Conservation (phyloP, 768 basidiomycete genomes). For the Fibroporia radiculosa region DNA sequence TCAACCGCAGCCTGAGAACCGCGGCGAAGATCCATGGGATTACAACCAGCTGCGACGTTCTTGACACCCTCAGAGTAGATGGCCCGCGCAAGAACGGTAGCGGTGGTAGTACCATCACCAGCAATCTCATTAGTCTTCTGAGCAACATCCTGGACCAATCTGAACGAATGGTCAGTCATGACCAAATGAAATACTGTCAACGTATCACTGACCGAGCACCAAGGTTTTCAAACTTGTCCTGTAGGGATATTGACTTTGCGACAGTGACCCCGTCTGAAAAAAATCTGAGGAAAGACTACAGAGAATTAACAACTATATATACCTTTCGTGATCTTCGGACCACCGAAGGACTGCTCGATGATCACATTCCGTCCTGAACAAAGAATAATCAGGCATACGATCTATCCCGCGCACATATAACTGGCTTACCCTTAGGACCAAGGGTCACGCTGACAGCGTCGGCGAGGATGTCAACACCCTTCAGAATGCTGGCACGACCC, state of each 20-base stretch:
- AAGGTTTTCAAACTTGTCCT: slow-evolving; percentile 99
- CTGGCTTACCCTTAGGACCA: slow-evolving; percentile 78
- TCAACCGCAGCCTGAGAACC: slow-evolving; percentile 94
- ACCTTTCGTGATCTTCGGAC: slow-evolving; percentile 96
- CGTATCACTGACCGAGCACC: slow-evolving; percentile 72
- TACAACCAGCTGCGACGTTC: slow-evolving; percentile 98
- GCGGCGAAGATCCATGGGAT: slow-evolving; percentile 99
- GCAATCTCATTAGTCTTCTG: slow-evolving; percentile 96
- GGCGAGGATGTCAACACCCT: slow-evolving; percentile 94
- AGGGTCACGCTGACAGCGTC: slow-evolving; percentile 96
- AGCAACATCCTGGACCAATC: slow-evolving; percentile 92
- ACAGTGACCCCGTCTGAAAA: slow-evolving; percentile 89
- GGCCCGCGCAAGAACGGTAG: slow-evolving; percentile 92
- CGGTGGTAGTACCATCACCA: slow-evolving; percentile 97
- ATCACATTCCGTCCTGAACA: slow-evolving; percentile 87
- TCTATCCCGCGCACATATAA: no score
- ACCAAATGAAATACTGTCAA: not conserved
- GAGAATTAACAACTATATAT: slow-evolving; percentile 14
- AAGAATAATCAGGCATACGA: not conserved
- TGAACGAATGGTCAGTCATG: slow-evolving; percentile 22
- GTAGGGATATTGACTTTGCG: slow-evolving; percentile 86
- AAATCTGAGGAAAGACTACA: not conserved
- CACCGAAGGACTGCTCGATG: slow-evolving; percentile 88
- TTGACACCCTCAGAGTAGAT: slow-evolving; percentile 99
- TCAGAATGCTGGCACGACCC: slow-evolving; percentile 86